phyloP scores from a whole-genome alignment of 2,329 filamentous ascomycete species.

The Bretziella fagacearum region DNA sequence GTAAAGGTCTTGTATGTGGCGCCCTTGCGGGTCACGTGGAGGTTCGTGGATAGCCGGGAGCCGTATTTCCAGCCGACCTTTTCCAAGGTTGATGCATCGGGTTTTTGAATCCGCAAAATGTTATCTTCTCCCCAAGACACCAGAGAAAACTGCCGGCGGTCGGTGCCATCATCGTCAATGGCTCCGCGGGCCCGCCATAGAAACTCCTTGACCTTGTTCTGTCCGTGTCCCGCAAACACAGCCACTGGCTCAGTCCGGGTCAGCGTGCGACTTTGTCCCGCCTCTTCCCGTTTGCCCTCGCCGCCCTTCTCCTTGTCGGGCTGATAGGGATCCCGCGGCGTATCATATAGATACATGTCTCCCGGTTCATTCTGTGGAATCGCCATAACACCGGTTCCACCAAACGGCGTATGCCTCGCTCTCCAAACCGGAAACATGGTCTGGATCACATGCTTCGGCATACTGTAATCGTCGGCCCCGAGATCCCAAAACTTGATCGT shows the following conservation, averaged over 20 bases:
- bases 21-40: slow-evolving; percentile 65
- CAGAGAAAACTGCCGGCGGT: slow-evolving; percentile 78
- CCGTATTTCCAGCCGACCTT: slow-evolving; percentile 60
- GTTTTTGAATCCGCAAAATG: slow-evolving; percentile 59
- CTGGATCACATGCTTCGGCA: slow-evolving; percentile 58
- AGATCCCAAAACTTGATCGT: slow-evolving; percentile 94
- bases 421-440: slow-evolving; percentile 83
- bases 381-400: slow-evolving; percentile 56
- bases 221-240: slow-evolving; percentile 44
- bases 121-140: slow-evolving; percentile 87
- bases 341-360: slow-evolving; percentile 70
- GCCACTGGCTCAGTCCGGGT: slow-evolving; percentile 34
- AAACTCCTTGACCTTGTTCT: slow-evolving; percentile 71
- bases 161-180: slow-evolving; percentile 48
- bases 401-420: slow-evolving; percentile 81
- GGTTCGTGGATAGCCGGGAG: slow-evolving; percentile 41
- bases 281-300: too few species aligned
- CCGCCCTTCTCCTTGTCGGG: slow-evolving; percentile 3
- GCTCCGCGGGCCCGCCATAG: slow-evolving; percentile 67
- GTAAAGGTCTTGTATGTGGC: slow-evolving; percentile 75
- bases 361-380: slow-evolving; percentile 87
- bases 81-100: slow-evolving; percentile 46
- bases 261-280: too few species aligned
- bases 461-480: slow-evolving; percentile 31
- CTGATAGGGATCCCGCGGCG: slow-evolving; percentile 26